Evolutionary conservation across 441 rosid species (phyloP), one percentile per base, ranked within the genome.

Genomic region (Theobroma grandiflorum): DNA sequence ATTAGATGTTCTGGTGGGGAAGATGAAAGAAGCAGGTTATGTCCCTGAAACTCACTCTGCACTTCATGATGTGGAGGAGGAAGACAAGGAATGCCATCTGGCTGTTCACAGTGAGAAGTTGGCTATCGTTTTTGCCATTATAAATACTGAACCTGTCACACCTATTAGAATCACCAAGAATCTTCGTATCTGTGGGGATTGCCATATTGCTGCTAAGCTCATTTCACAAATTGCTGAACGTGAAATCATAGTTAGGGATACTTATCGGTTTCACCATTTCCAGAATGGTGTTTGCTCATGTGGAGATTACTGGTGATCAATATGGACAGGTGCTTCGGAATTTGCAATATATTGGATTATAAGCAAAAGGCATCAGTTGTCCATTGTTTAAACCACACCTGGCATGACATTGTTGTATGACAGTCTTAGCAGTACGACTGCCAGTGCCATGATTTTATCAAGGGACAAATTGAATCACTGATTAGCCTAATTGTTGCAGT

Each of bases 61-160:
- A 1, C 94, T 91, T 74, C 92, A 91, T 76, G 94, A 91, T 79
- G 87, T 89, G 63, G 92, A 91, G 76, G 90, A 88, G 22, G 91
- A 88, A 82, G 94, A 91, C 74, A 91, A 87, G 76, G 92, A 88
- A 71, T 81, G 86, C 9, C 92, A 90, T 85, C 88, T 88, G 68
- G 87, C 87, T 9, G 88, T 91, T 80, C 92, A 89, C 70, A 88
- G 90, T 55, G 92, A 91, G 86, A 91, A 89, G 67, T 55, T 91
- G 78, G 92, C 90, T 15, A 83, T 91, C 68, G 91, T 78, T 59
- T 90, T 88, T 86, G 91, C 91, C 20, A 64, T 91, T 75, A 77
- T 87, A 82, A 89, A 86, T 87, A 80, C 86, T 37, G 42, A 62
- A 9, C 83, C 83, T 0, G 78, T 58, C 20, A 66, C 76, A 33